Conservation (phyloP, 1,284 basidiomycete species). For the Amylostereum chailletii region DNA sequence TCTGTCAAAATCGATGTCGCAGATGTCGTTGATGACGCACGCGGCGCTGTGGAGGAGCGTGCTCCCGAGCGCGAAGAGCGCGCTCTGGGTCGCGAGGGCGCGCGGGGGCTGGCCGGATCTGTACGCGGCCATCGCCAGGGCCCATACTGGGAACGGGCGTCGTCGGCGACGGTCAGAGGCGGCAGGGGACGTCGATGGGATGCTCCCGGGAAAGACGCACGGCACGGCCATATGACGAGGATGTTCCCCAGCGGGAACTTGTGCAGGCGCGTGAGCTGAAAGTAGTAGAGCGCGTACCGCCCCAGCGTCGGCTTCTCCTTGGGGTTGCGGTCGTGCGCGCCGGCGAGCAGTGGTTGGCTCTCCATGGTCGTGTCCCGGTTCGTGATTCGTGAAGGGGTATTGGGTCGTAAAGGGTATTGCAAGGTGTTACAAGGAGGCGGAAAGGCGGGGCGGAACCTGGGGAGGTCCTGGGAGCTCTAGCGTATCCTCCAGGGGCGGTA, state of each 20-base stretch:
- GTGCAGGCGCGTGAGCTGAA: slow-evolving; percentile 1
- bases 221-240: neutral
- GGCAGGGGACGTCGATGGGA: no score
- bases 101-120: neutral
- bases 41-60: slow-evolving; percentile 2
- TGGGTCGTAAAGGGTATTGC: no score
- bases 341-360: no score
- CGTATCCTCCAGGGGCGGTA: no score
- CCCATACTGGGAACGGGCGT: neutral
- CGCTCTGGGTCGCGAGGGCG: neutral
- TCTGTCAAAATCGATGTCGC: slow-evolving; percentile 13
- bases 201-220: neutral
- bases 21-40: slow-evolving; percentile 14
- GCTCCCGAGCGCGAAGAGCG: neutral
- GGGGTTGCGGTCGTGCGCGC: no score
- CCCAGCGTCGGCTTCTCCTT: no score
- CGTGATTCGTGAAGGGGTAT: no score
- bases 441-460: no score
- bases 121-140: neutral
- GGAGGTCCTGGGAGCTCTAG: no score
- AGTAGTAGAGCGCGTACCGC: neutral
- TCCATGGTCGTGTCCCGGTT: no score
- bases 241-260: slow-evolving; percentile 1
- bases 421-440: no score
- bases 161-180: neutral